Conservation (phyloP, 805 yeast species). For the Kazachstania psychrophila region DNA sequence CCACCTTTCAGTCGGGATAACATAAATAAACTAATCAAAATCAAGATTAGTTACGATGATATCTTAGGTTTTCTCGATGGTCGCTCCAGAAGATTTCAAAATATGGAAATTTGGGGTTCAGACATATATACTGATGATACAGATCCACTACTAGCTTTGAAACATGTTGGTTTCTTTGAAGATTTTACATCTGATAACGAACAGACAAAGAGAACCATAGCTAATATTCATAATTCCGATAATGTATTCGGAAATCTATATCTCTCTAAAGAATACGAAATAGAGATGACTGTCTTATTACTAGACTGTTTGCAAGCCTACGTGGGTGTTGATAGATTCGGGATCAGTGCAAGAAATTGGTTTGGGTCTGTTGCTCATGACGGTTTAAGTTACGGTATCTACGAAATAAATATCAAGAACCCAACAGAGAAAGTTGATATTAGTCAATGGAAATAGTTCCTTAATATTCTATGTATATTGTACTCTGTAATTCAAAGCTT, state of each 20-base stretch:
- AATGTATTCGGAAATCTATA: slow-evolving; percentile 21
- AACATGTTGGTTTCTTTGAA: slow-evolving; percentile 62
- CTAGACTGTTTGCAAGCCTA: slow-evolving; percentile 64
- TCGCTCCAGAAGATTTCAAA: slow-evolving; percentile 31
- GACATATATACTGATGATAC: slow-evolving; percentile 93
- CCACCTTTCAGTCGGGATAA: slow-evolving; percentile 15
- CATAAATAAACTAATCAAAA: slow-evolving; percentile 18
- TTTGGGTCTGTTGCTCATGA: slow-evolving; percentile 45
- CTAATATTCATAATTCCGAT: slow-evolving; percentile 29
- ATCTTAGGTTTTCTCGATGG: slow-evolving; percentile 12
- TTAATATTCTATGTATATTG: no score
- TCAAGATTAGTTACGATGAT: slow-evolving; percentile 19
- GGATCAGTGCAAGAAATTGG: slow-evolving; percentile 74
- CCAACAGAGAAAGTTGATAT: slow-evolving; percentile 8
- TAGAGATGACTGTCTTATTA: slow-evolving; percentile 33
- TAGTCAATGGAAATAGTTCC: slow-evolving; percentile 2
- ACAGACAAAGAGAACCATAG: slow-evolving; percentile 31
- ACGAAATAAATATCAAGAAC: slow-evolving; percentile 28
- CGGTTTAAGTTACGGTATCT: slow-evolving; percentile 66
- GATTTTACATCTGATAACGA: slow-evolving; percentile 25
- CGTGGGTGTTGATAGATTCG: slow-evolving; percentile 56
- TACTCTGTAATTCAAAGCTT: no score
- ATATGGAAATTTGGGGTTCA: slow-evolving; percentile 76
- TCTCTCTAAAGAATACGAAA: slow-evolving; percentile 21
- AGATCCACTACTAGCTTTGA: slow-evolving; percentile 63